Conservation (phyloP, 2,329 filamentous ascomycete species). For the Ascochyta viciae-villosae region DNA sequence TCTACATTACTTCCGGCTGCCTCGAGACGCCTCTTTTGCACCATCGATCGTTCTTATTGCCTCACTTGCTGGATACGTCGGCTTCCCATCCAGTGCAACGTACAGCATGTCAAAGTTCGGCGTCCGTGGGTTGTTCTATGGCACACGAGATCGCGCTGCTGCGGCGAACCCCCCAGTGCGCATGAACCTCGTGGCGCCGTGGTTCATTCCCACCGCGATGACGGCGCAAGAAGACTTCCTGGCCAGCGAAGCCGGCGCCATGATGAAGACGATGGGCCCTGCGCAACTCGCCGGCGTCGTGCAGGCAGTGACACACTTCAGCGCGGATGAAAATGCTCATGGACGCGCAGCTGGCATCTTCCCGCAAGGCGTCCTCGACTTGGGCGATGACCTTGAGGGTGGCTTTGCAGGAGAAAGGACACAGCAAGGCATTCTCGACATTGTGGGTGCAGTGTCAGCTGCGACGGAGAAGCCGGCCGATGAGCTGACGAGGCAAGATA, state of each 20-base stretch:
- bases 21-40: constrained; percentile 25
- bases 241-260: constrained; percentile 18
- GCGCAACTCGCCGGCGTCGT: constrained; percentile 31
- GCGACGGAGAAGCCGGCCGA: neutral
- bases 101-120: constrained; percentile 41
- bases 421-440: constrained; percentile 6
- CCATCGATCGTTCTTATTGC: constrained; percentile 29
- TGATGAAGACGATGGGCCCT: constrained; percentile 23
- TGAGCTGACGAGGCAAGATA: constrained; percentile 8
- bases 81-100: constrained; percentile 29
- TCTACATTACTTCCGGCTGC: constrained; percentile 35
- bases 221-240: constrained; percentile 18
- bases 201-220: constrained; percentile 34
- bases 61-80: constrained; percentile 34
- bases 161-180: constrained; percentile 20
- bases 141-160: constrained; percentile 26
- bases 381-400: constrained; percentile 33
- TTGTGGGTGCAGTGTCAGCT: neutral
- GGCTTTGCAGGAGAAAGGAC: constrained; percentile 7
- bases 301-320: constrained; percentile 27
- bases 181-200: constrained; percentile 40
- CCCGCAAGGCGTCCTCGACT: constrained; percentile 24
- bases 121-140: constrained; percentile 35
- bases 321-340: constrained; percentile 20
- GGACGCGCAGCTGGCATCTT: constrained; percentile 30